Conservation (phyloP, 2,329 filamentous ascomycete species). For the Ophiostoma angusticollis region DNA sequence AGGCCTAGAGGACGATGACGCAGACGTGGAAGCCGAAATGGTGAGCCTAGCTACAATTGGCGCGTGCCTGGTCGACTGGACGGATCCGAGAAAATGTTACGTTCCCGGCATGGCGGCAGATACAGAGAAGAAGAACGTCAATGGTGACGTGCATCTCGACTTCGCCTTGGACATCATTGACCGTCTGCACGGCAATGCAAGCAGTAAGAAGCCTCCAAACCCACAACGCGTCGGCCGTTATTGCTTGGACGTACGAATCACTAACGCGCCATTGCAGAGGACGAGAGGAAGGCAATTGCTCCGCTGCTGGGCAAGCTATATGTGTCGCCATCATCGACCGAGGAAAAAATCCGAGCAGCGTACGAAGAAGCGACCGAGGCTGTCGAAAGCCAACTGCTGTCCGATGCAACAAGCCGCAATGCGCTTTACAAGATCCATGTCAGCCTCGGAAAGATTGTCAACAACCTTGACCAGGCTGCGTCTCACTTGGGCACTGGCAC, state of each 20-base stretch:
- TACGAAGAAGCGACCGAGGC: constrained; percentile 47
- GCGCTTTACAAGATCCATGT: constrained; percentile 57
- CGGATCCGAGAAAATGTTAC: constrained; percentile 72
- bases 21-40: constrained; percentile 64
- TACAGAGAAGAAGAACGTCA: constrained; percentile 49
- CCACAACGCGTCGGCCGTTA: too few relatives aligned
- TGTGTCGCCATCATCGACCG: constrained; percentile 53
- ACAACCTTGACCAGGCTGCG: constrained; percentile 35
- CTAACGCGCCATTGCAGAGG: constrained; percentile 42
- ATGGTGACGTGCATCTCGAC: constrained; percentile 67
- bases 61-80: constrained; percentile 84
- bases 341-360: constrained; percentile 43
- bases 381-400: constrained; percentile 47
- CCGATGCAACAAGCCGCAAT: constrained; percentile 49
- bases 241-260: constrained; percentile 11
- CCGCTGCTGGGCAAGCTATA: constrained; percentile 72
- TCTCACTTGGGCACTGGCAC: constrained; percentile 4
- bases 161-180: constrained; percentile 69
- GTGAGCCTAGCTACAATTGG: constrained; percentile 67
- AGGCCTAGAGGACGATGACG: constrained; percentile 60
- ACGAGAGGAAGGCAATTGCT: constrained; percentile 74
- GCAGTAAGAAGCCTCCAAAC: constrained; percentile 44
- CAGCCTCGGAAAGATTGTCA: constrained; percentile 54
- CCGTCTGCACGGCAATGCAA: constrained; percentile 51
- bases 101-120: constrained; percentile 36